A percentile compares a stretch with the other conserved stretches of the same genome.
Evolutionary conservation across 208 protist species (phyloP).

Genomic region (Wallacemonas sp.): DNA sequence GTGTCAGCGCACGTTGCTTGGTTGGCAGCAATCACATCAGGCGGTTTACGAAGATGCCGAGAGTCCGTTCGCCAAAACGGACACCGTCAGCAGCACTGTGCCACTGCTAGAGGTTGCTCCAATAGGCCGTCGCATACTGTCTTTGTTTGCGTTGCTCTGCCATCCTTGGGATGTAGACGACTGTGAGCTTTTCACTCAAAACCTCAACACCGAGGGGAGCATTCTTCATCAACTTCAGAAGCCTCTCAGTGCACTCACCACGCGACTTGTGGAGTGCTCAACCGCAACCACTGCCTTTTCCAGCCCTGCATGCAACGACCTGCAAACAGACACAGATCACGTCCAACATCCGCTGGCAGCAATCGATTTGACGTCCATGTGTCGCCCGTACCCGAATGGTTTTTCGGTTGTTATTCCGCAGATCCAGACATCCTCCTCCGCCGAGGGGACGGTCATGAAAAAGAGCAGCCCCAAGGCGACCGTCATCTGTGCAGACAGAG

Average conservation of each 20-base stretch:
- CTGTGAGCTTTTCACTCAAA: conserved; percentile 62
- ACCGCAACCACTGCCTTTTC: background rate
- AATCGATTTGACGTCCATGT: conserved; percentile 64
- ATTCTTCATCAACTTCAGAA: conserved; percentile 56
- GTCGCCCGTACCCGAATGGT: conserved; percentile 71
- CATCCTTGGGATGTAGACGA: conserved; percentile 81
- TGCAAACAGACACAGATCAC: background rate
- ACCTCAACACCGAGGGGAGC: conserved; percentile 34
- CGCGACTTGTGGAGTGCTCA: background rate
- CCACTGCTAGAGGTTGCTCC: conserved; percentile 37
- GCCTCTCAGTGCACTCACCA: background rate
- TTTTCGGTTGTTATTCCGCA: conserved; percentile 81
- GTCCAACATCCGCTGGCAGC: conserved; percentile 60
- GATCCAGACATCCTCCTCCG: conserved; percentile 54
- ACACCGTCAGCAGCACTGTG: background rate
- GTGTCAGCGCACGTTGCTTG: conserved; percentile 30
- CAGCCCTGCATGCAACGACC: background rate
- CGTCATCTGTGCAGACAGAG: conserved; percentile 80
- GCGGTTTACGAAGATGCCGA: conserved; percentile 5
- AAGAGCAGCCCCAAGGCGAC: conserved; percentile 43
- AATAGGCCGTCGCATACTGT: conserved; percentile 48
- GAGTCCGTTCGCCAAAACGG: background rate
- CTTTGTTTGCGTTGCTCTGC: conserved; percentile 73
- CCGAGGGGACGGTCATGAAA: conserved; percentile 66
- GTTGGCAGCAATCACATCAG: conserved; percentile 26